Evolutionary conservation across 148 eudicot genomes (phyloP).

Genomic region (Tetragonia tetragonoides): DNA sequence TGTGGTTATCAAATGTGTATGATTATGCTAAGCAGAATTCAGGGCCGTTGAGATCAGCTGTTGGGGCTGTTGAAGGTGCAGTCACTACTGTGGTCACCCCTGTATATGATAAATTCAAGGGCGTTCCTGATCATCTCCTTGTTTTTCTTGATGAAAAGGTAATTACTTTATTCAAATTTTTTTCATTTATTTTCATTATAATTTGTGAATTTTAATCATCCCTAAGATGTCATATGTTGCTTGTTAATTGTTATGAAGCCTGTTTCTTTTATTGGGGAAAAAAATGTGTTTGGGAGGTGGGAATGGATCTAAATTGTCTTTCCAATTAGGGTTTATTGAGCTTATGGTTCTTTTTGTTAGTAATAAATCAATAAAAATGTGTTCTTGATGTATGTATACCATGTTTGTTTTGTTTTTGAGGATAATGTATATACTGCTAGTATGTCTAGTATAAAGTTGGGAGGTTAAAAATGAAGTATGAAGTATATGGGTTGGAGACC

Average conservation of each 20-base stretch:
- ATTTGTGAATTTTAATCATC: not conserved
- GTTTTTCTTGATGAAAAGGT: slow-evolving; percentile 50
- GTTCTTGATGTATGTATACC: too few relatives aligned
- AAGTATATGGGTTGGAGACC: too few relatives aligned
- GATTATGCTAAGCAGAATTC: slow-evolving; percentile 43
- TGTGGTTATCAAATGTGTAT: slow-evolving; percentile 38
- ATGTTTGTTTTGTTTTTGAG: too few relatives aligned
- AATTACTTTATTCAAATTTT: not conserved
- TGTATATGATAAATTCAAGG: slow-evolving; percentile 35
- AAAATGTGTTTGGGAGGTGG: too few relatives aligned
- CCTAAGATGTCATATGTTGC: not conserved
- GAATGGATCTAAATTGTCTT: too few relatives aligned
- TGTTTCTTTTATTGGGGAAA: not conserved
- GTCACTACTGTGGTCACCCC: slow-evolving; percentile 40
- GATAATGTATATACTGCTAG: too few relatives aligned
- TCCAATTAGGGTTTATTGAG: too few relatives aligned
- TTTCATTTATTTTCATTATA: not conserved
- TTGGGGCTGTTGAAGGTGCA: slow-evolving; percentile 35
- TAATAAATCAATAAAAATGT: too few relatives aligned
- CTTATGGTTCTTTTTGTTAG: too few relatives aligned
- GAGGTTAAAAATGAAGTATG: too few relatives aligned
- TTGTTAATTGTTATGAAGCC: not conserved
- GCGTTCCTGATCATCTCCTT: slow-evolving; percentile 40
- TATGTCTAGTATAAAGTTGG: too few relatives aligned
- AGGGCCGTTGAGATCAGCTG: slow-evolving; percentile 43